These are phyloP conservation scores for Mallotus repandus DNA, from an alignment of 441 rosid species.

Conservation along the genomic window DNA sequence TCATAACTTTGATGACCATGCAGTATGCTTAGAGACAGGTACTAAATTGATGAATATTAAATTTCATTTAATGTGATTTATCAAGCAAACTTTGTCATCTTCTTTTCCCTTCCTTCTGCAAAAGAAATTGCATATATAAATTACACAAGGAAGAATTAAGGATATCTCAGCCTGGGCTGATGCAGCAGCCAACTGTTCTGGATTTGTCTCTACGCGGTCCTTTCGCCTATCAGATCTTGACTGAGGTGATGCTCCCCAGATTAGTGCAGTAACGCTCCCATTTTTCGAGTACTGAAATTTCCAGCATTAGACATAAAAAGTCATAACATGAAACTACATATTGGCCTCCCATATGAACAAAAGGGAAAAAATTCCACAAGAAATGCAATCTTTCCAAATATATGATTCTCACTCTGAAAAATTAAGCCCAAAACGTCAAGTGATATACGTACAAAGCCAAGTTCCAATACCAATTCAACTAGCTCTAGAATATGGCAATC, in stretches of 20 bases:
- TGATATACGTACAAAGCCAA: neutral
- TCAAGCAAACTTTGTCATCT: neutral
- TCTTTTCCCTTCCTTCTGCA: neutral
- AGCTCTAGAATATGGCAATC: neutral
- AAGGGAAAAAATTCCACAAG: neutral
- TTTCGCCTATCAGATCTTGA: slow-evolving; percentile 91
- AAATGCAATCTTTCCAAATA: neutral
- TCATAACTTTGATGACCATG: neutral
- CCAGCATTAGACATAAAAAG: slow-evolving; percentile 24
- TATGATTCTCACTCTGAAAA: neutral
- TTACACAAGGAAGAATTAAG: slow-evolving; percentile 34
- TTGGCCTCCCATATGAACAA: neutral
- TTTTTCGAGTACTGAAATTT: slow-evolving; percentile 57
- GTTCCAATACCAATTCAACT: neutral
- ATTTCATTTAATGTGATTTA: neutral
- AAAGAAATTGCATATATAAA: neutral
- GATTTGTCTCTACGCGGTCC: slow-evolving; percentile 95
- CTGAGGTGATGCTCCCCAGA: slow-evolving; percentile 99
- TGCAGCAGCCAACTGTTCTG: slow-evolving; percentile 98
- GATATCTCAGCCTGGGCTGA: slow-evolving; percentile 98
- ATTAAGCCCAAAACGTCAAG: neutral
- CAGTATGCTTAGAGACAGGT: neutral
- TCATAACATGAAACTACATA: slow-evolving; percentile 7
- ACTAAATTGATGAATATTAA: neutral
- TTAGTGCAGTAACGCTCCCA: slow-evolving; percentile 74